These are phyloP conservation scores for Verticillium tricorpus DNA, from an alignment of 2,329 filamentous ascomycete genomes.

Conservation along the genomic window DNA sequence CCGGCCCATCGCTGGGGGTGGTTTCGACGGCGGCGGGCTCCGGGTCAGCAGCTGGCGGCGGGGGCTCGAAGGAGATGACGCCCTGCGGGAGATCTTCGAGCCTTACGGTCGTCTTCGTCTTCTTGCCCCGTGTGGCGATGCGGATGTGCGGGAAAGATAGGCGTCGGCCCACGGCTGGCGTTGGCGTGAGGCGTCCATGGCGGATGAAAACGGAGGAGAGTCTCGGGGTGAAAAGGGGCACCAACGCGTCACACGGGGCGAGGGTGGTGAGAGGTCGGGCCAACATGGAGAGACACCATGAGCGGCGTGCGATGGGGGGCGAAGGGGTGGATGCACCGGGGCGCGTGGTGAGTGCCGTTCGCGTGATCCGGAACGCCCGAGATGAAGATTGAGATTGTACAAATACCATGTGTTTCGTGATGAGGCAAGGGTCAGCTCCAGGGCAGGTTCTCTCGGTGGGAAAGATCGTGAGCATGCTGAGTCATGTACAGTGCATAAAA, in stretches of 20 bases:
- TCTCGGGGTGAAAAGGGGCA: constrained; percentile 3
- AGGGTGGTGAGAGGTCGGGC: constrained; percentile 9
- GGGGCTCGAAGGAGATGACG: constrained; percentile 30
- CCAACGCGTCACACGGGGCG: constrained; percentile 9
- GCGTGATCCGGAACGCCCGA: constrained; percentile 5
- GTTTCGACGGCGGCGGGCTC: constrained; percentile 17
- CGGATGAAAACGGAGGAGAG: constrained; percentile 5
- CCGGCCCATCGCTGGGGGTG: constrained; percentile 42
- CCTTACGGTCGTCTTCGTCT: constrained; percentile 48
- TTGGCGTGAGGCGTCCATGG: constrained; percentile 3
- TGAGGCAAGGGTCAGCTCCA: neutral
- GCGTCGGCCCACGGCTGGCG: neutral
- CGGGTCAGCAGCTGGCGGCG: neutral
- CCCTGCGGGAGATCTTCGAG: constrained; percentile 56
- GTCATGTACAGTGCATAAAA: neutral
- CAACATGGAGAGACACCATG: constrained; percentile 13
- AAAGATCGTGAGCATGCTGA: neutral
- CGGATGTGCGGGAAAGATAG: neutral
- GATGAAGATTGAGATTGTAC: neutral
- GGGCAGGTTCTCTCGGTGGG: neutral
- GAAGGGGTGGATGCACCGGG: neutral
- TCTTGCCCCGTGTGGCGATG: constrained; percentile 40
- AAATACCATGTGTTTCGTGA: neutral
- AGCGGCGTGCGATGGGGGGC: neutral
- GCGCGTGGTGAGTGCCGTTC: neutral